Percentiles rank a stretch among this genome's conserved stretches.
These are phyloP conservation scores for Arthrobotrys musiformis DNA, from an alignment of 2,329 filamentous ascomycete genomes.

Conservation along the genomic window DNA sequence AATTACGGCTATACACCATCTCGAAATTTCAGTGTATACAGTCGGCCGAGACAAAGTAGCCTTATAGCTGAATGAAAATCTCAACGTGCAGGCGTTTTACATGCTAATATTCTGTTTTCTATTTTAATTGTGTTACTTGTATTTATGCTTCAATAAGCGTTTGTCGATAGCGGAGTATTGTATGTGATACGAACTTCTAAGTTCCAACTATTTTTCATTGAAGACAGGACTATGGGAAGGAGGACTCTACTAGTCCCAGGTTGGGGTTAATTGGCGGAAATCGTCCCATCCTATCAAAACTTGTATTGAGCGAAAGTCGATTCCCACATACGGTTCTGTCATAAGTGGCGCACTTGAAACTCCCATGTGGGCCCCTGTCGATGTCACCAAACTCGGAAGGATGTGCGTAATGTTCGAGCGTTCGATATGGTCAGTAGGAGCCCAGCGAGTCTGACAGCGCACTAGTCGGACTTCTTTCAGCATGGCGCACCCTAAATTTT, in stretches of 20 bases:
- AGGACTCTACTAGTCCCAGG: neutral
- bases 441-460: neutral
- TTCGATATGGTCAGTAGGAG: neutral
- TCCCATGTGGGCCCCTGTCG: slow-evolving; percentile 19
- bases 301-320: slow-evolving; percentile 11
- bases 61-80: too few relatives aligned
- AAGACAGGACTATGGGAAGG: neutral
- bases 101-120: too few relatives aligned
- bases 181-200: too few relatives aligned
- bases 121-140: too few relatives aligned
- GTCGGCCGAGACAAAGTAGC: too few relatives aligned
- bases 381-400: slow-evolving; percentile 39
- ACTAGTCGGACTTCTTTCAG: neutral
- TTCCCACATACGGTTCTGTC: slow-evolving; percentile 3
- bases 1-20: too few relatives aligned
- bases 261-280: slow-evolving; percentile 7
- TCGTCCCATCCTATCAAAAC: slow-evolving; percentile 29
- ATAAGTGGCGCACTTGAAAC: slow-evolving; percentile 37
- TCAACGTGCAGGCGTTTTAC: too few relatives aligned
- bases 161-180: too few relatives aligned
- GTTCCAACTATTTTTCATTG: neutral
- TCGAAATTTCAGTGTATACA: too few relatives aligned
- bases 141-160: too few relatives aligned
- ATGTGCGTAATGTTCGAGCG: slow-evolving; percentile 19
- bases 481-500: neutral